Conservation (phyloP, 192 early-diverging fungal species). For the Funneliformis mosseae region DNA sequence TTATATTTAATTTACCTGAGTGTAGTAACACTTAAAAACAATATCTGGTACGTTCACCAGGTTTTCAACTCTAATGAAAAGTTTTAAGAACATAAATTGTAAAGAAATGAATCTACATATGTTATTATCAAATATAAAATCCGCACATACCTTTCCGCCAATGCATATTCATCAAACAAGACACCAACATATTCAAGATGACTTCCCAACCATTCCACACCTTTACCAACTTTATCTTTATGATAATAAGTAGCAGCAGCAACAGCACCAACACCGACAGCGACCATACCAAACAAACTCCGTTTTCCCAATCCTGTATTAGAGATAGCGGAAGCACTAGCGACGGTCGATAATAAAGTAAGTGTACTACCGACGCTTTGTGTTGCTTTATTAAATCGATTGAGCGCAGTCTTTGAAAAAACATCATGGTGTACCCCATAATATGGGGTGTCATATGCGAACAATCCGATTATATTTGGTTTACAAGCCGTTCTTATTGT, state of each 20-base stretch:
- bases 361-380: not conserved
- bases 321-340: conserved; percentile 8
- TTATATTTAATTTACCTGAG: conserved; percentile 32
- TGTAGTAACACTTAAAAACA: conserved; percentile 47
- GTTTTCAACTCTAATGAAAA: conserved; percentile 5
- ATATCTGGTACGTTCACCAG: not conserved
- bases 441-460: conserved; percentile 61
- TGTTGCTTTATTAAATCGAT: not conserved
- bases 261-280: conserved; percentile 43
- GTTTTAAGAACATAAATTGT: not conserved
- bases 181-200: conserved; percentile 57
- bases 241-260: conserved; percentile 47
- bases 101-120: conserved; percentile 5
- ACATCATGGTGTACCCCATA: conserved; percentile 51
- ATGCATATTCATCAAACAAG: conserved; percentile 46
- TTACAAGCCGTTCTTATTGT: not conserved
- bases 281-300: conserved; percentile 48
- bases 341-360: not conserved
- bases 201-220: conserved; percentile 42
- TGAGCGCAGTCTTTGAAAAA: conserved; percentile 35
- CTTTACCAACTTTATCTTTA: conserved; percentile 39
- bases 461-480: conserved; percentile 49
- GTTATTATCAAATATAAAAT: not conserved
- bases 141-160: conserved; percentile 44
- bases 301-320: conserved; percentile 35